A percentile compares a stretch with the other conserved stretches of the same genome.
phyloP scores from a whole-genome alignment of 176 grass and related monocot species.

The Tillandsia leiboldiana region DNA sequence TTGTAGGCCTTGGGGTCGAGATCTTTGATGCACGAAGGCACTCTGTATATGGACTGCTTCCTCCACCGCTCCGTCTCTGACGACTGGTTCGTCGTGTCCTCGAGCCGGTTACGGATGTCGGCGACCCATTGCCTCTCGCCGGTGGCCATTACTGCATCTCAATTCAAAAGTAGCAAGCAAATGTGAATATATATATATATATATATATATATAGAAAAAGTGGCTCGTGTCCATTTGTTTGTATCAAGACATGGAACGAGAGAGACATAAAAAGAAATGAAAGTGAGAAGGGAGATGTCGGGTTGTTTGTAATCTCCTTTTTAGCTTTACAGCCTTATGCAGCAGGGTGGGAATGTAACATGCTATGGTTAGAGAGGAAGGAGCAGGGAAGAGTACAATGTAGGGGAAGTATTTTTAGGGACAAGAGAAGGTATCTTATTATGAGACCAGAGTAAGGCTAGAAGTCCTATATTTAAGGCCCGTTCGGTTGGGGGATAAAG shows the following conservation, averaged over 20 bases:
- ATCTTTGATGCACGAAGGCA: constrained; percentile 64
- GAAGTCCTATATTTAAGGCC: no score
- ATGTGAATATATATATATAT: no score
- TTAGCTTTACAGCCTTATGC: no score
- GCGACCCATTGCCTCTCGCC: constrained; percentile 31
- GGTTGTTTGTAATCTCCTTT: no score
- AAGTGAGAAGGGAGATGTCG: no score
- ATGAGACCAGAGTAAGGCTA: no score
- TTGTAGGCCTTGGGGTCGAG: constrained; percentile 43
- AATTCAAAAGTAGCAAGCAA: neutral
- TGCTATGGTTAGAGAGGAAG: neutral
- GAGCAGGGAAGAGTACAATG: neutral
- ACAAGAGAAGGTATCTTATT: no score
- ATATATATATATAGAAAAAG: no score
- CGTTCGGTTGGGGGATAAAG: no score
- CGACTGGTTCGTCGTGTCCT: constrained; percentile 18
- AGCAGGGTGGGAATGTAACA: neutral
- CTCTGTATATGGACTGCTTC: constrained; percentile 53
- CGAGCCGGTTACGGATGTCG: constrained; percentile 34
- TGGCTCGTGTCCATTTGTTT: no score
- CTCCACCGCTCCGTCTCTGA: constrained; percentile 41
- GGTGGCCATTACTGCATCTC: neutral
- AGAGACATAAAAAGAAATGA: no score
- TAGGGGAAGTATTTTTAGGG: neutral
- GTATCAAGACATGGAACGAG: no score